Evolutionary conservation across 164 flowering plant genomes (phyloP).

Genomic region (Magnolia kwangsiensis): DNA sequence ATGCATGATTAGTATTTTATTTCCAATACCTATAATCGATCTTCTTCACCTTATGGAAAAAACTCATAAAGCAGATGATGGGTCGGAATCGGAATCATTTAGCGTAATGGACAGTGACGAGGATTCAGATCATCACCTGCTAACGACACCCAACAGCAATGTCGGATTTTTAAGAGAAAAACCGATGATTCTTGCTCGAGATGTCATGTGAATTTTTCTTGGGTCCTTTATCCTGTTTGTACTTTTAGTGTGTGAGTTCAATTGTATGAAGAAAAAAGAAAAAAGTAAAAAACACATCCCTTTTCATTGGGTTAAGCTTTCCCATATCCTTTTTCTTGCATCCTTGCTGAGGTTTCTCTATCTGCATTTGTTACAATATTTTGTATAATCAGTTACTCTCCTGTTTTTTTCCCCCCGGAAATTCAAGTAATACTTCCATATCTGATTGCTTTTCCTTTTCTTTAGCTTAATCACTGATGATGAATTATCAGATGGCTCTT

Average conservation of each 20-base stretch:
- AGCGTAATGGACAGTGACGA: constrained; percentile 46
- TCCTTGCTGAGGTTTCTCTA: neutral
- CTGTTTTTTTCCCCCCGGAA: neutral
- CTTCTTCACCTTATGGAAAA: constrained; percentile 11
- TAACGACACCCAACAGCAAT: constrained; percentile 49
- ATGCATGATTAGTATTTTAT: neutral
- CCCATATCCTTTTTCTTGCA: neutral
- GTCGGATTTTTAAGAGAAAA: constrained; percentile 65
- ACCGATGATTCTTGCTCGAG: constrained; percentile 60
- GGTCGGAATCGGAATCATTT: constrained; percentile 50
- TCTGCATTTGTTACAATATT: neutral
- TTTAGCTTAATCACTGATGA: too few species aligned
- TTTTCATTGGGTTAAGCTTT: neutral
- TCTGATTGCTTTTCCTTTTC: too few species aligned
- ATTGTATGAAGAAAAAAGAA: constrained; percentile 11
- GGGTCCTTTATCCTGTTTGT: constrained; percentile 12
- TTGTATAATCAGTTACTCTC: neutral
- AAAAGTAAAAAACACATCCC: neutral
- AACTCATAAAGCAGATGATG: constrained; percentile 35
- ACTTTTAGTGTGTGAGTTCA: constrained; percentile 18
- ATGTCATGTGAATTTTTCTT: constrained; percentile 35
- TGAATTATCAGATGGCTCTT: too few species aligned
- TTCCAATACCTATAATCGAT: neutral
- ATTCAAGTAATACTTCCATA: neutral
- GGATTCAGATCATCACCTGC: constrained; percentile 60